Conservation (phyloP, 495 filamentous ascomycete species). For the Schizothecium vesticola region DNA sequence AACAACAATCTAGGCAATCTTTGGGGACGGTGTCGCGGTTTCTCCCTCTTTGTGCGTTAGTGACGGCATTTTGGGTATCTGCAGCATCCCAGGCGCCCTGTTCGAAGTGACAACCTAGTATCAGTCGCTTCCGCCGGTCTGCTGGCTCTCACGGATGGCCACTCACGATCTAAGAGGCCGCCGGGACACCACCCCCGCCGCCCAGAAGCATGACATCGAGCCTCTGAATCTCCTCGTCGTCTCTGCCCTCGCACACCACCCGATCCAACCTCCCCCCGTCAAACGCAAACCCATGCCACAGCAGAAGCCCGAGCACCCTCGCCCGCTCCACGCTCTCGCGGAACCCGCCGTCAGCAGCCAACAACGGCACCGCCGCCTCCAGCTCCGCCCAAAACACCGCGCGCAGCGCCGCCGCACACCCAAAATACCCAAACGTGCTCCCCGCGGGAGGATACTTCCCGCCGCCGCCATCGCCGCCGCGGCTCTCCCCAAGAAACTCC, state of each 20-base stretch:
- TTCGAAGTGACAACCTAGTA: neutral
- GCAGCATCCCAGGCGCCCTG: too few relatives aligned
- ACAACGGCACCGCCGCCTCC: too few relatives aligned
- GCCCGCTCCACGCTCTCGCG: conserved; percentile 41
- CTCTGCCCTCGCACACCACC: neutral
- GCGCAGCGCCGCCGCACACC: too few relatives aligned
- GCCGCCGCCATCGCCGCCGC: too few relatives aligned
- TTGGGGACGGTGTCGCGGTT: neutral
- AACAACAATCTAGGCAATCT: neutral
- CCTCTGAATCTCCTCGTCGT: conserved; percentile 8
- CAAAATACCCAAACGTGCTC: too few relatives aligned
- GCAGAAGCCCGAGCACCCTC: conserved; percentile 46
- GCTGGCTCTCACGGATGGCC: neutral
- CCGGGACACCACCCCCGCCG: neutral
- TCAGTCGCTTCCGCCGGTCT: neutral
- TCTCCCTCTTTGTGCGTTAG: neutral
- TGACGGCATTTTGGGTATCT: too few relatives aligned
- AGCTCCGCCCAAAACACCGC: too few relatives aligned
- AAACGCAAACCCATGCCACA: conserved; percentile 58
- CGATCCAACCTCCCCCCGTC: conserved; percentile 44
- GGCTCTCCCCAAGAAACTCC: too few relatives aligned
- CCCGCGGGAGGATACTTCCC: too few relatives aligned
- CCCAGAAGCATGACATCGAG: conserved; percentile 2
- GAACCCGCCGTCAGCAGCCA: too few relatives aligned
- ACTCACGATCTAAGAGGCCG: neutral